Evolutionary conservation across 306 rosid species (phyloP), one percentile per base, ranked within the genome.

Genomic region (Corylus americana): DNA sequence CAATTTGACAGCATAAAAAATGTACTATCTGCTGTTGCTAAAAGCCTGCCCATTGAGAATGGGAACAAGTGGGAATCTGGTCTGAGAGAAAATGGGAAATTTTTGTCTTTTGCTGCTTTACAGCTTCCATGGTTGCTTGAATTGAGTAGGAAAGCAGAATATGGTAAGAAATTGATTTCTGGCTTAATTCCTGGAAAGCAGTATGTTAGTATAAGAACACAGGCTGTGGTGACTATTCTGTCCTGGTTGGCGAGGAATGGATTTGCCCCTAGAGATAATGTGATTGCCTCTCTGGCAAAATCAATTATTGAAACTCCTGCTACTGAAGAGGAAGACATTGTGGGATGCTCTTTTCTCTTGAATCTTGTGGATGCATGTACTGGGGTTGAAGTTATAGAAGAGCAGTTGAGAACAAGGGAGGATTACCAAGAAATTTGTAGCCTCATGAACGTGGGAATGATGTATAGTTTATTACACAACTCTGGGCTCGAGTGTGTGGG

Each of bases 331-430:
- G 93, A 89, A 83, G 93, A 90, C 80, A 83, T 88, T 67, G 78
- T 77, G 31, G 93, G 95, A 54, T 93, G 99, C 87, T 83, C 92
- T 59, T 85, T 86, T 82, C 95, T 95, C 80, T 85, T 95, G 86
- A 95, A 93, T 93, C 96, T 95, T 63, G 92, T 81, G 79, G 98
- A 93, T 86, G 96, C 97, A 13, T 82, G 91, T 73, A 85, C 77
- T 85, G 99, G 99, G 62, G 97, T 95, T 79, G 97, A 95, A 87
- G 80, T 91, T 77, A 91, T 95, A 78, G 99, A 95, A 82, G 98
- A 95, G 75, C 96, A 93, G 74, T 90, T 95, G 82, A 90, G 85
- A 87, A 87, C 81, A 64, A 85, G 99, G 85, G 89, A 85, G 78
- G 92, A 91, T 81, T 95, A 95, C 85, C 93, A 88, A 74, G 96